Evolutionary conservation across 202 grass and related monocot genomes (phyloP).

Genomic region (Dendrocalamus latiflorus): DNA sequence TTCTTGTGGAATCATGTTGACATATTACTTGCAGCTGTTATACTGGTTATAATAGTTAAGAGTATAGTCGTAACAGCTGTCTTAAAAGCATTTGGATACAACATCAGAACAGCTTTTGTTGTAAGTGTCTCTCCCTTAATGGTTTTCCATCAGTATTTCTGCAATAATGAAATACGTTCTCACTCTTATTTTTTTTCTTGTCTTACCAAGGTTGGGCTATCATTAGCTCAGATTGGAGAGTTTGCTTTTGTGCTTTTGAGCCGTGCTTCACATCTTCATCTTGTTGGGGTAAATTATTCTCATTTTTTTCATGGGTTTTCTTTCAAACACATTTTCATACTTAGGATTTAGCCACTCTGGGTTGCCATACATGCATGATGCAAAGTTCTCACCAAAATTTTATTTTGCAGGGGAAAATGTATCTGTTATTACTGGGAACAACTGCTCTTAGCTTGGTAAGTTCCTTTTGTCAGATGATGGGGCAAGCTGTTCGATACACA

Average conservation of each 20-base stretch:
- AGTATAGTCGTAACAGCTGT: conserved; percentile 67
- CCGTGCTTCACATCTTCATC: conserved; percentile 91
- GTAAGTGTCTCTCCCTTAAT: conserved; percentile 46
- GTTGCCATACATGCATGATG: not conserved
- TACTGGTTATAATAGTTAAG: conserved; percentile 95
- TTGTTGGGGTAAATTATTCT: conserved; percentile 69
- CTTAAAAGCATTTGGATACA: conserved; percentile 89
- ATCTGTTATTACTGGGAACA: conserved; percentile 92
- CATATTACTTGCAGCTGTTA: conserved; percentile 92
- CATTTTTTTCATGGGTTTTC: conserved; percentile 11
- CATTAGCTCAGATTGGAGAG: conserved; percentile 98
- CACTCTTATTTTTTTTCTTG: conserved; percentile 25
- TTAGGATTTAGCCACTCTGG: not conserved
- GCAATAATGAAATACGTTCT: conserved; percentile 24
- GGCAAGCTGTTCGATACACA: not conserved
- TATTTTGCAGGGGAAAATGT: conserved; percentile 87
- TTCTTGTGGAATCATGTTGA: conserved; percentile 98
- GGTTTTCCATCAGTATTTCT: conserved; percentile 2
- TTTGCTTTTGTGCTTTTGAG: conserved; percentile 98
- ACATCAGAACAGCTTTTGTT: conserved; percentile 87
- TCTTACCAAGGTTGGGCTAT: conserved; percentile 71
- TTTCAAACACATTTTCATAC: not conserved
- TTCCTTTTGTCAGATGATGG: conserved; percentile 15
- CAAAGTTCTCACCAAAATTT: not conserved
- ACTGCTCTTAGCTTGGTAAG: conserved; percentile 95